Conservation (phyloP, 148 eudicot genomes). For the Selenicereus undatus region DNA sequence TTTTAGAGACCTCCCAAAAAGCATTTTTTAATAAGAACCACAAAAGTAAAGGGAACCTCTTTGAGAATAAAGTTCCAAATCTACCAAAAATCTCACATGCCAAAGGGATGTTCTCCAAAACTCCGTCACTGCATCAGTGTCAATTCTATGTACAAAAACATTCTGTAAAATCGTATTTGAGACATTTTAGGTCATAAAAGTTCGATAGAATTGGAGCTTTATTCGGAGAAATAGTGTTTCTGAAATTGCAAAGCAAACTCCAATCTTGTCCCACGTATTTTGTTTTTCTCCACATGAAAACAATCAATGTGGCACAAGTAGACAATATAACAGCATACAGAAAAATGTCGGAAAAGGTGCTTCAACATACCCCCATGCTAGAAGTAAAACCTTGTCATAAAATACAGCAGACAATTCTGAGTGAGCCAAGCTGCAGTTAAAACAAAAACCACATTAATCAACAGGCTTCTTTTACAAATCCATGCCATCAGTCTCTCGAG, state of each 20-base stretch:
- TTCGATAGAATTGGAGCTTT: not conserved
- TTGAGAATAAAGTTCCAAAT: too few relatives aligned
- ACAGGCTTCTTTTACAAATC: constrained; percentile 2
- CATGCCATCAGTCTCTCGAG: too few relatives aligned
- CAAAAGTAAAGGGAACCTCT: too few relatives aligned
- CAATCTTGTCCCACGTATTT: not conserved
- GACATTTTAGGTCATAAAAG: too few relatives aligned
- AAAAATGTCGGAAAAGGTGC: not conserved
- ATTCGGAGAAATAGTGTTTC: not conserved
- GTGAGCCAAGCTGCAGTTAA: constrained; percentile 65
- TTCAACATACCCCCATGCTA: constrained; percentile 82
- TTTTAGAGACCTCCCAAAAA: too few relatives aligned
- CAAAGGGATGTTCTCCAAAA: too few relatives aligned
- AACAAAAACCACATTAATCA: constrained; percentile 9
- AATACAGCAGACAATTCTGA: constrained; percentile 81
- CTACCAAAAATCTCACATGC: too few relatives aligned
- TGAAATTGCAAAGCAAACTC: not conserved
- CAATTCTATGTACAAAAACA: too few relatives aligned
- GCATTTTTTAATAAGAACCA: too few relatives aligned
- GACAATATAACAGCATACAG: not conserved
- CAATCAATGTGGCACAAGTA: not conserved
- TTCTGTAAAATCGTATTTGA: too few relatives aligned
- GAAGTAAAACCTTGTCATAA: constrained; percentile 85
- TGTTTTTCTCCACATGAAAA: not conserved
- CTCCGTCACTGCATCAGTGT: too few relatives aligned